Percentiles rank a stretch among this genome's conserved stretches.
Conservation (phyloP, 805 yeast genomes). For the Suhomyces sp. region DNA sequence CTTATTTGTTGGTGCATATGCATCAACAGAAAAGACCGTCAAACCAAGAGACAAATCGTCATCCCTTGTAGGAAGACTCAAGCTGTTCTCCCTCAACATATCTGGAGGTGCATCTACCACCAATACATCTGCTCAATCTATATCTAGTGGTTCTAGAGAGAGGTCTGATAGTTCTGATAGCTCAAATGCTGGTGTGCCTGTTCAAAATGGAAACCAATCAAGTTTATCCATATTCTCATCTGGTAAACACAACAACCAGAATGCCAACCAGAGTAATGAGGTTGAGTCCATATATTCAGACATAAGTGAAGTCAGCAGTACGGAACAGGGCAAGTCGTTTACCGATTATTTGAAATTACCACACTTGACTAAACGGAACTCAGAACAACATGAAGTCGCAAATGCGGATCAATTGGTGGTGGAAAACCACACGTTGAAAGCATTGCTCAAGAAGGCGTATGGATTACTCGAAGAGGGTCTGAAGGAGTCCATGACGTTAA, state of each 20-base stretch:
- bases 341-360: slow-evolving; percentile 24
- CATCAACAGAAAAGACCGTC: not conserved
- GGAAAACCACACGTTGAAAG: slow-evolving; percentile 29
- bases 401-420: slow-evolving; percentile 7
- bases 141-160: slow-evolving; percentile 6
- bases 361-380: slow-evolving; percentile 11
- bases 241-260: not conserved
- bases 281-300: slow-evolving; percentile 17
- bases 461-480: slow-evolving; percentile 16
- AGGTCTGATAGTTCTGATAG: slow-evolving; percentile 12
- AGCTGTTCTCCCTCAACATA: slow-evolving; percentile 23
- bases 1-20: slow-evolving; percentile 18
- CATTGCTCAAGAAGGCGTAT: slow-evolving; percentile 27
- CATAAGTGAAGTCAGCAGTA: slow-evolving; percentile 13
- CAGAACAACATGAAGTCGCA: slow-evolving; percentile 7
- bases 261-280: slow-evolving; percentile 8
- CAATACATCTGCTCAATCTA: slow-evolving; percentile 11
- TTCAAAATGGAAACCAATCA: slow-evolving; percentile 15
- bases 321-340: slow-evolving; percentile 13
- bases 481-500: slow-evolving; percentile 11
- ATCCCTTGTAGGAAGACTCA: slow-evolving; percentile 31
- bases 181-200: slow-evolving; percentile 5
- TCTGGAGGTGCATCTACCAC: slow-evolving; percentile 10
- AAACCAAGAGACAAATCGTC: slow-evolving; percentile 3
- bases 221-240: slow-evolving; percentile 22